phyloP scores from a whole-genome alignment of 345 rosid species.

The Lepidium aucheri region DNA sequence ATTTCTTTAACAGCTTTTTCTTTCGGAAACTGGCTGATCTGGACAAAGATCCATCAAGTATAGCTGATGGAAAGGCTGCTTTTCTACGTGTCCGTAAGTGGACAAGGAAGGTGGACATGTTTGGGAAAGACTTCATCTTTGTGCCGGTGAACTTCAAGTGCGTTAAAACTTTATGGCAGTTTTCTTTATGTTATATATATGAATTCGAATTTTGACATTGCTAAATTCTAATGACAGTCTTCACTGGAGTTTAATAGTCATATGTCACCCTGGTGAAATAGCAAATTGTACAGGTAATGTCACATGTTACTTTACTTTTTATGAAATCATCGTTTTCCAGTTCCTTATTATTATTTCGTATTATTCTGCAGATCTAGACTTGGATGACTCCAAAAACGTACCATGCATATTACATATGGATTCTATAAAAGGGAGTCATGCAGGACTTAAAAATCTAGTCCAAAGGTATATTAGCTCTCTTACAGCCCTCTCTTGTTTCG shows the following conservation, averaged over 20 bases:
- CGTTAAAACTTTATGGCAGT: constrained; percentile 11
- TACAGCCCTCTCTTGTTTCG: background rate
- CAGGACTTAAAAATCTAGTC: constrained; percentile 83
- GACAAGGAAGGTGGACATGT: constrained; percentile 93
- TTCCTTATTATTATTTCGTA: background rate
- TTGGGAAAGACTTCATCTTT: constrained; percentile 87
- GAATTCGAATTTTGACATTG: constrained; percentile 2
- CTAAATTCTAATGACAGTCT: constrained; percentile 47
- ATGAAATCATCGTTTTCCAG: constrained; percentile 1
- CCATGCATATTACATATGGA: constrained; percentile 98
- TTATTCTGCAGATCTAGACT: constrained; percentile 47
- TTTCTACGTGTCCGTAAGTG: constrained; percentile 92
- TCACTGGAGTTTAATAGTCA: constrained; percentile 94
- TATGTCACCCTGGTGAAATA: constrained; percentile 92
- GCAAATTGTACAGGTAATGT: constrained; percentile 54
- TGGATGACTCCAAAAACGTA: constrained; percentile 38
- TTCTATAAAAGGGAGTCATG: constrained; percentile 93
- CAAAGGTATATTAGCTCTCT: constrained; percentile 60
- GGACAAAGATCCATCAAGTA: constrained; percentile 96
- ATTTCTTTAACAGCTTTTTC: constrained; percentile 98
- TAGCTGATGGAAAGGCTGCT: constrained; percentile 92
- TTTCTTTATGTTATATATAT: constrained; percentile 7
- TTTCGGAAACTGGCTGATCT: constrained; percentile 98
- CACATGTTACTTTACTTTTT: background rate
- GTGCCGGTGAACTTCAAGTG: constrained; percentile 95